These are phyloP conservation scores for Cocos nucifera DNA, from an alignment of 176 grass and related monocot species.

Conservation along the genomic window DNA sequence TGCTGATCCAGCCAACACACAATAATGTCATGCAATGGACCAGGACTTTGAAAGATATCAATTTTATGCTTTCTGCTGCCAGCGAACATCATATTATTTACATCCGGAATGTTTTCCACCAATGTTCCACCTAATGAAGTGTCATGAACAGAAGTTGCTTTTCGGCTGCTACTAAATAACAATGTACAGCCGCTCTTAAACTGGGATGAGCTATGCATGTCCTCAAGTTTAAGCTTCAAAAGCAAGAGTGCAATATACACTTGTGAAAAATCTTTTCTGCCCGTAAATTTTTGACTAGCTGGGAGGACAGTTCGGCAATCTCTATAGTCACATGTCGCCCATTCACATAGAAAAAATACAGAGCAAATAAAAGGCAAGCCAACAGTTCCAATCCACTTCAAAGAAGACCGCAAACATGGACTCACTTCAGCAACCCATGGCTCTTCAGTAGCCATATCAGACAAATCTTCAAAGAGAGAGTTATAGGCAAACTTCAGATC, in stretches of 20 bases:
- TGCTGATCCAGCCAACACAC: constrained; percentile 99
- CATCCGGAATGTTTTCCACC: constrained; percentile 27
- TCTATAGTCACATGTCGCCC: constrained; percentile 97
- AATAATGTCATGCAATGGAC: constrained; percentile 89
- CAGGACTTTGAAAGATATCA: constrained; percentile 79
- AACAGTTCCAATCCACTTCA: constrained; percentile 92
- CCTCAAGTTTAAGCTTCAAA: constrained; percentile 87
- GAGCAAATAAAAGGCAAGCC: constrained; percentile 87
- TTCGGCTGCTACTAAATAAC: constrained; percentile 33
- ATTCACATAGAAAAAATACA: constrained; percentile 97
- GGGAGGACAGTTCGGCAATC: constrained; percentile 59
- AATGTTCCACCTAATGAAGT: constrained; percentile 23
- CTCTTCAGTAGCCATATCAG: constrained; percentile 77
- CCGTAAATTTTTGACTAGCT: constrained; percentile 67
- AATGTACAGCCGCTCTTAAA: constrained; percentile 39
- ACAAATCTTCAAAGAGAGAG: constrained; percentile 91
- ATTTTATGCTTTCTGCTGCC: constrained; percentile 52
- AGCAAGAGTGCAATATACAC: constrained; percentile 81
- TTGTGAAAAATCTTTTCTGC: constrained; percentile 81
- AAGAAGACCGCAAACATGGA: constrained; percentile 80
- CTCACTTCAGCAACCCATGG: constrained; percentile 96
- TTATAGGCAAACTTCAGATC: constrained; percentile 66
- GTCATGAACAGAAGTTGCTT: constrained; percentile 45
- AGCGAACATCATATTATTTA: constrained; percentile 32
- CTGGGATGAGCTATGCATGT: constrained; percentile 49